These are phyloP conservation scores for Hylodesmum podocarpum DNA, from an alignment of 306 rosid genomes.

Conservation along the genomic window DNA sequence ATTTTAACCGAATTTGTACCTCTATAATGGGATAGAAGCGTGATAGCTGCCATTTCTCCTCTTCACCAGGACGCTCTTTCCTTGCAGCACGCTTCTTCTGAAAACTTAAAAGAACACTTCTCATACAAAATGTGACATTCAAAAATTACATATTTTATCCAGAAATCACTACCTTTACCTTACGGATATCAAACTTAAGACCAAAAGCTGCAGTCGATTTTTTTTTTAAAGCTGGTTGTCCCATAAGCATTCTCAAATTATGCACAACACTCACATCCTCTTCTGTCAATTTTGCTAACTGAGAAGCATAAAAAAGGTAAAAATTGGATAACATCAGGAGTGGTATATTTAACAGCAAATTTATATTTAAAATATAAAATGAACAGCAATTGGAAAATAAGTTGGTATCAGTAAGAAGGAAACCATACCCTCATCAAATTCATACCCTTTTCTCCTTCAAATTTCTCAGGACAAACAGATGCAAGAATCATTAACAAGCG, in stretches of 20 bases:
- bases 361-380: constrained; percentile 1
- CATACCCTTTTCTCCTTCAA: constrained; percentile 88
- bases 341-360: neutral
- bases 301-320: constrained; percentile 30
- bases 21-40: constrained; percentile 94
- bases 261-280: constrained; percentile 77
- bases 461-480: constrained; percentile 89
- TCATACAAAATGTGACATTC: constrained; percentile 33
- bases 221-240: constrained; percentile 67
- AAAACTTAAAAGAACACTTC: constrained; percentile 24
- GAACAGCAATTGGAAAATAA: constrained; percentile 11
- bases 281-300: constrained; percentile 69
- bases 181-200: constrained; percentile 82
- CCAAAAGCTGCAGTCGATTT: constrained; percentile 54
- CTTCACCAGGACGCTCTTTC: constrained; percentile 78
- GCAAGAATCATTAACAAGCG: constrained; percentile 95
- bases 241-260: constrained; percentile 78
- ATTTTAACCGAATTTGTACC: constrained; percentile 45
- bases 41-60: constrained; percentile 81
- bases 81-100: constrained; percentile 90
- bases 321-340: constrained; percentile 9
- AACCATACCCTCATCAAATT: constrained; percentile 81
- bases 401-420: constrained; percentile 9
- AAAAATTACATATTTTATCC: neutral
- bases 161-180: constrained; percentile 48